A percentile compares a stretch with the other conserved stretches of the same genome.
These are phyloP conservation scores for Colletotrichum australisinense DNA, from an alignment of 2,329 filamentous ascomycete genomes.

Conservation along the genomic window DNA sequence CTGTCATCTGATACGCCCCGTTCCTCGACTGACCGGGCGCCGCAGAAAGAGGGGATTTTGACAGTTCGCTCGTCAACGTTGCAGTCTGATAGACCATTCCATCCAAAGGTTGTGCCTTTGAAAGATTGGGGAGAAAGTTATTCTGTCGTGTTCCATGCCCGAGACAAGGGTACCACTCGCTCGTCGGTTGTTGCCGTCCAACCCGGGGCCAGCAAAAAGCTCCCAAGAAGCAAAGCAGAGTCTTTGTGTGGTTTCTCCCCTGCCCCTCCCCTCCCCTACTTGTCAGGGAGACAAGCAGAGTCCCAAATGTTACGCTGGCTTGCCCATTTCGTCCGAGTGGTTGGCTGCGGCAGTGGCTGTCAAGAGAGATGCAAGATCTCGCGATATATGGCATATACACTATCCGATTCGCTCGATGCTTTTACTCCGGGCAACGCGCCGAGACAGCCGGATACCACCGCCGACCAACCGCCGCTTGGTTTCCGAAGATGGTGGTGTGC, in stretches of 20 bases:
- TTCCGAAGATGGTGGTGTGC: not conserved
- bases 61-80: slow-evolving; percentile 6
- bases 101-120: not conserved
- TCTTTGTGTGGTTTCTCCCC: no score
- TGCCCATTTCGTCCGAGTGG: not conserved
- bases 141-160: not conserved
- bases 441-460: not conserved
- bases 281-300: no score
- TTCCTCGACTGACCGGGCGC: not conserved
- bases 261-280: no score
- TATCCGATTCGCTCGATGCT: not conserved
- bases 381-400: not conserved
- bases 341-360: not conserved
- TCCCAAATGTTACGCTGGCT: no score
- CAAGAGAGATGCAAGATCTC: not conserved
- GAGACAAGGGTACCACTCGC: not conserved
- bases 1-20: not conserved
- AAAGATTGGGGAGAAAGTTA: not conserved
- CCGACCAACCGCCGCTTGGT: not conserved
- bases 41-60: not conserved
- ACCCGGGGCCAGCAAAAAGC: no score
- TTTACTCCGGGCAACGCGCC: not conserved
- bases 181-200: no score
- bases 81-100: not conserved
- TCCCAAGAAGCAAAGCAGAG: no score